Evolutionary conservation across 2,329 filamentous ascomycete genomes (phyloP).

Genomic region (Niveomyces coronatus): DNA sequence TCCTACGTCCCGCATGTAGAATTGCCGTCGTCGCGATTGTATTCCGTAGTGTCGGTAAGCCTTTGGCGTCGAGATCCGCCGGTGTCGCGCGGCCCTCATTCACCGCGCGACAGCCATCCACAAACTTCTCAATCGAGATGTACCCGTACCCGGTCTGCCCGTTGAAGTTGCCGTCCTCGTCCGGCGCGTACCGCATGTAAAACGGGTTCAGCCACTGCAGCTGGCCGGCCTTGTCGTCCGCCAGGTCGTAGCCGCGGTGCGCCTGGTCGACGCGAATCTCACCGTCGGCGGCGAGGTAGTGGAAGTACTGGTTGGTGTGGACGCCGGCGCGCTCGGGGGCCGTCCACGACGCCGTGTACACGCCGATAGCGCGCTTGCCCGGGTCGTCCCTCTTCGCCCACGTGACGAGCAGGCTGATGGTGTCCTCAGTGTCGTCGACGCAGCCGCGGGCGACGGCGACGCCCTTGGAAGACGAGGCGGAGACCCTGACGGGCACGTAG

Average conservation of each 20-base stretch:
- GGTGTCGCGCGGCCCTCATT: constrained; percentile 65
- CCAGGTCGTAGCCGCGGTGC: constrained; percentile 88
- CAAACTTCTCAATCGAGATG: constrained; percentile 90
- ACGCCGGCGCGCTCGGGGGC: constrained; percentile 86
- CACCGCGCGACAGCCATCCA: constrained; percentile 71
- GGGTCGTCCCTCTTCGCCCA: constrained; percentile 68
- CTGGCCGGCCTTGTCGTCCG: constrained; percentile 62
- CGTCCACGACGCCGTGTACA: constrained; percentile 93
- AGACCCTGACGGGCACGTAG: constrained; percentile 69
- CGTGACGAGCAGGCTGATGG: constrained; percentile 80
- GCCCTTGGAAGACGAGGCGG: constrained; percentile 66
- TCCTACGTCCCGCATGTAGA: constrained; percentile 73
- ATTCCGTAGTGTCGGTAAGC: constrained; percentile 76
- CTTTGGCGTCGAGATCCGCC: constrained; percentile 67
- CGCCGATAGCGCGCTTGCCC: constrained; percentile 66
- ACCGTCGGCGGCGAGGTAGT: constrained; percentile 76
- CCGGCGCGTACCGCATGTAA: constrained; percentile 89
- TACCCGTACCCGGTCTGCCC: constrained; percentile 91
- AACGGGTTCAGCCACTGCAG: constrained; percentile 89
- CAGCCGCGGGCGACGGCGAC: constrained; percentile 73
- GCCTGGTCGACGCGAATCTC: constrained; percentile 89
- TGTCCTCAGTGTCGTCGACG: constrained; percentile 75
- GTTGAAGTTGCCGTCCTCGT: constrained; percentile 89
- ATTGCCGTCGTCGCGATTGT: constrained; percentile 90
- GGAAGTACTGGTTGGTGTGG: constrained; percentile 96